phyloP scores from a whole-genome alignment of 176 grass and related monocot species.

The Coix lacrymajobi region DNA sequence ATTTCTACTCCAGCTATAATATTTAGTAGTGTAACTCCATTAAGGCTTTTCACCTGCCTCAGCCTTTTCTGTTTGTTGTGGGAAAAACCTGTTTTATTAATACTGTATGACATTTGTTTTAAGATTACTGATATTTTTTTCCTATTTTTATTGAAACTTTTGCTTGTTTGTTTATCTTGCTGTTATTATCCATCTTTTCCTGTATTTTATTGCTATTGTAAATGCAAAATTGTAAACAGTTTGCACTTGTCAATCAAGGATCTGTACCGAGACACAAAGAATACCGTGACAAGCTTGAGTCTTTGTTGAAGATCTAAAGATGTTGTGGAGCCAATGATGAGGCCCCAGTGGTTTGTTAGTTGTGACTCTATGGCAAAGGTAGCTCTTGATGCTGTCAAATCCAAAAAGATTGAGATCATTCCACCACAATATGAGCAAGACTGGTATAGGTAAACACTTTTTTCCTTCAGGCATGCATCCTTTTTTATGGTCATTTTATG shows the following conservation, averaged over 20 bases:
- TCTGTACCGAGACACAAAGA: slow-evolving; percentile 64
- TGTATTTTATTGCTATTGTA: slow-evolving; percentile 16
- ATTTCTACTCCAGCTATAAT: background rate
- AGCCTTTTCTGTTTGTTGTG: background rate
- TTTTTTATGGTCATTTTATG: background rate
- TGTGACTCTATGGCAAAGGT: slow-evolving; percentile 73
- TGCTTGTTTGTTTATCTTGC: background rate
- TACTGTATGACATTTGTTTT: background rate
- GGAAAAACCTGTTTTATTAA: background rate
- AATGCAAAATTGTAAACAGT: slow-evolving; percentile 11
- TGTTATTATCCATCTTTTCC: background rate
- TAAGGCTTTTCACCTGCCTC: background rate
- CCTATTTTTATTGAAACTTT: background rate
- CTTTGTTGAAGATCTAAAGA: slow-evolving; percentile 84
- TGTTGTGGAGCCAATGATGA: slow-evolving; percentile 79
- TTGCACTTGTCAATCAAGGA: slow-evolving; percentile 39
- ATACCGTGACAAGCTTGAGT: slow-evolving; percentile 77
- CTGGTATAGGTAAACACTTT: slow-evolving; percentile 61
- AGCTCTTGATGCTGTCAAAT: slow-evolving; percentile 70
- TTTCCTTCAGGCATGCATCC: background rate
- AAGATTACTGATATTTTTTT: background rate
- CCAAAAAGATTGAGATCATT: slow-evolving; percentile 81
- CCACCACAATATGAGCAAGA: slow-evolving; percentile 89
- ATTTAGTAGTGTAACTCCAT: background rate
- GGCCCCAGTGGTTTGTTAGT: slow-evolving; percentile 83